Conservation (phyloP, 108 stramenopile species). For the Nannochloropsis granulata region DNA sequence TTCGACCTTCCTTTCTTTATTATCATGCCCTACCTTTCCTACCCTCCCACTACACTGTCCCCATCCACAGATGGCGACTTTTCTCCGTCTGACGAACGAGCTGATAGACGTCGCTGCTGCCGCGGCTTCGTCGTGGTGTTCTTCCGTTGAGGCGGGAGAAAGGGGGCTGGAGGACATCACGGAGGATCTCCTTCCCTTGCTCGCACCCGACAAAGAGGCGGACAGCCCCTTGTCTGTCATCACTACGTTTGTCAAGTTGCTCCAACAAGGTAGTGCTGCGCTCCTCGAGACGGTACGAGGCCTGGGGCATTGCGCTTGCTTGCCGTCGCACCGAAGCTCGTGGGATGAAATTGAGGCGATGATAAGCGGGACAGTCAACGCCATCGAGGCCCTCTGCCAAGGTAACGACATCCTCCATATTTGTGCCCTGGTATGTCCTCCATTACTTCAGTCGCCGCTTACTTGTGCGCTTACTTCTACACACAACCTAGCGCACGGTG, state of each 20-base stretch:
- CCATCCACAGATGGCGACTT: neutral
- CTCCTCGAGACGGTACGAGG: neutral
- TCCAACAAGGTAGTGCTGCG: neutral
- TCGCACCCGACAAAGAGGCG: neutral
- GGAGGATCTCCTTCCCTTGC: neutral
- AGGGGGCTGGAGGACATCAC: neutral
- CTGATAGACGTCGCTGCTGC: neutral
- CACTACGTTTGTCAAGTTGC: neutral
- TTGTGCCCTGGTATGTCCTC: too few relatives aligned
- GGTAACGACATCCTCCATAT: neutral
- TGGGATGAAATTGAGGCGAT: neutral
- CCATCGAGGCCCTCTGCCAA: neutral
- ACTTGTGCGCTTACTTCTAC: too few relatives aligned
- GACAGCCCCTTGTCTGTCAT: neutral
- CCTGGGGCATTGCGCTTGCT: neutral
- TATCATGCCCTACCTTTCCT: too few relatives aligned
- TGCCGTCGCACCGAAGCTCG: neutral
- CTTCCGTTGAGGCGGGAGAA: neutral
- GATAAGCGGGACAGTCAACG: neutral
- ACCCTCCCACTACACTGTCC: too few relatives aligned
- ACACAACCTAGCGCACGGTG: neutral
- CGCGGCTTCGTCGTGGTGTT: neutral
- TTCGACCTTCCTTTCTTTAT: too few relatives aligned
- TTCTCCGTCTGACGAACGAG: neutral
- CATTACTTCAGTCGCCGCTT: too few relatives aligned